Evolutionary conservation across 1,284 basidiomycete species (phyloP).

Genomic region (Boletus semigastroideus): DNA sequence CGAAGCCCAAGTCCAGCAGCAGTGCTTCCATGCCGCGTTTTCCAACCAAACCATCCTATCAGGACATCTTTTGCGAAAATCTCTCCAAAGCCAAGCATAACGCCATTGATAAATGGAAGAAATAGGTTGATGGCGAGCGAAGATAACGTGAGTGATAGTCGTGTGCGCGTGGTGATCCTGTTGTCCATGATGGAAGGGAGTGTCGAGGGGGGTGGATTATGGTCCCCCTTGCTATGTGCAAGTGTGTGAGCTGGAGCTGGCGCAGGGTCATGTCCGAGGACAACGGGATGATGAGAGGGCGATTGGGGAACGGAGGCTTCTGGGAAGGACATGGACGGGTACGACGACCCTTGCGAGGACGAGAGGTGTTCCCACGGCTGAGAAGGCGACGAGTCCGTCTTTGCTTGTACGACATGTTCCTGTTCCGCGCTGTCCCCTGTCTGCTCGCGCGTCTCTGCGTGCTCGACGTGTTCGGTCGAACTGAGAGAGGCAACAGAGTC

Average conservation of each 20-base stretch:
- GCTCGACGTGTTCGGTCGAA: conserved; percentile 40
- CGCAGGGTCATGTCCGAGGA: conserved; percentile 27
- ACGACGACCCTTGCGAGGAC: conserved; percentile 65
- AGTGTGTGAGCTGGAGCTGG: conserved; percentile 16
- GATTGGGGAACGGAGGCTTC: conserved; percentile 53
- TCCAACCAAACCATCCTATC: conserved; percentile 61
- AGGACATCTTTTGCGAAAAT: conserved; percentile 92
- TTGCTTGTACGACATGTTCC: conserved; percentile 4
- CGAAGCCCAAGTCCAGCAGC: conserved; percentile 40
- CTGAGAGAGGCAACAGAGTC: conserved; percentile 21
- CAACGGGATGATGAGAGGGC: conserved; percentile 33
- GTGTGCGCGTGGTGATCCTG: conserved; percentile 61
- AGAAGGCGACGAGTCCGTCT: conserved; percentile 37
- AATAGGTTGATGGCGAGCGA: conserved; percentile 90
- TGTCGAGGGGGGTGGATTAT: conserved; percentile 48
- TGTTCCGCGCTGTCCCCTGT: conserved; percentile 24
- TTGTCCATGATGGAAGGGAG: conserved; percentile 81
- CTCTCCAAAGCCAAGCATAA: conserved; percentile 98
- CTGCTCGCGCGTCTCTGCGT: conserved; percentile 49
- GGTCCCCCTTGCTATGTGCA: conserved; percentile 4
- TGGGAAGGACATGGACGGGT: conserved; percentile 73
- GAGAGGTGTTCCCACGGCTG: conserved; percentile 72
- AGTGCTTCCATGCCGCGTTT: conserved; percentile 24
- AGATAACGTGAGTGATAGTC: conserved; percentile 73
- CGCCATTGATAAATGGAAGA: conserved; percentile 94